Conservation (phyloP, 139 green algal species). For the Tetratostichococcus sp. region DNA sequence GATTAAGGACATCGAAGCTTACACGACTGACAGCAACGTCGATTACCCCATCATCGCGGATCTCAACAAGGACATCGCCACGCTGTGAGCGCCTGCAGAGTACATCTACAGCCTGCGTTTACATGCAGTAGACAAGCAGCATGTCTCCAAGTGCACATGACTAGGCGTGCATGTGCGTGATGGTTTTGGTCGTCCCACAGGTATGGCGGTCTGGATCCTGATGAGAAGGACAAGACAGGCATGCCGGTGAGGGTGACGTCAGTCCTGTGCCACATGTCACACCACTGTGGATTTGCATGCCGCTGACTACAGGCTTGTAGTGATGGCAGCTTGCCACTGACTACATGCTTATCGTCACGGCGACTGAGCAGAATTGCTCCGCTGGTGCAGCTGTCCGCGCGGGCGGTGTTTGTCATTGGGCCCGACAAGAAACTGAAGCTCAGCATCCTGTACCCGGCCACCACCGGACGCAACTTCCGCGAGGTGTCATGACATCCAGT, state of each 20-base stretch:
- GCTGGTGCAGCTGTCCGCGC: background rate
- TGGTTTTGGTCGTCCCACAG: background rate
- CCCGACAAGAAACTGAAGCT: slow-evolving; percentile 71
- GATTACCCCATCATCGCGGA: slow-evolving; percentile 73
- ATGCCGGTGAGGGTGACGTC: slow-evolving; percentile 38
- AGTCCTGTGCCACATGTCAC: too few relatives aligned
- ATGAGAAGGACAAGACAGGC: slow-evolving; percentile 54
- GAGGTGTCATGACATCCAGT: too few relatives aligned
- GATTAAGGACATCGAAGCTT: slow-evolving; percentile 71
- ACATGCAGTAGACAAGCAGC: too few relatives aligned
- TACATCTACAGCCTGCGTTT: too few relatives aligned
- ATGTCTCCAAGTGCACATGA: too few relatives aligned
- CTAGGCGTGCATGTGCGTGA: too few relatives aligned
- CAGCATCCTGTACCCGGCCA: slow-evolving; percentile 64
- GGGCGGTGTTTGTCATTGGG: slow-evolving; percentile 62
- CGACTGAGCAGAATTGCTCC: too few relatives aligned
- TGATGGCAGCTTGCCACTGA: too few relatives aligned
- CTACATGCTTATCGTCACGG: too few relatives aligned
- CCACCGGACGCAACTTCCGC: slow-evolving; percentile 68
- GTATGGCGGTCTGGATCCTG: slow-evolving; percentile 71
- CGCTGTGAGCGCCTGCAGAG: slow-evolving; percentile 29
- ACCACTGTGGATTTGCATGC: too few relatives aligned
- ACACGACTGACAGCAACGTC: slow-evolving; percentile 27
- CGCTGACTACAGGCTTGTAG: too few relatives aligned
- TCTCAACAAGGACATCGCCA: slow-evolving; percentile 47